Conservation (phyloP, 2,329 filamentous ascomycete genomes). For the Aspergillus vadensis region DNA sequence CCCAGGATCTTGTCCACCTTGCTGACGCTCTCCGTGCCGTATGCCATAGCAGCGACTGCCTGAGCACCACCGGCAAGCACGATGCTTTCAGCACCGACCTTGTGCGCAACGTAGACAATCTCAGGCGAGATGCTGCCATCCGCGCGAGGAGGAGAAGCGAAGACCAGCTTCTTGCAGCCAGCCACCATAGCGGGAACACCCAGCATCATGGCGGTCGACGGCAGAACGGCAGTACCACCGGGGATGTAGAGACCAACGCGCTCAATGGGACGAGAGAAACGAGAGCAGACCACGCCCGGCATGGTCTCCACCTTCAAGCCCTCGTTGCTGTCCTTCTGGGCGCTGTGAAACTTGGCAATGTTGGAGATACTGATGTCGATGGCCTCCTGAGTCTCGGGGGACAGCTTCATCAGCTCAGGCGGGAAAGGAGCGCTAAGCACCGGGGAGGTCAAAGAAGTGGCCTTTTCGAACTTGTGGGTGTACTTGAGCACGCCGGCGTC, state of each 20-base stretch:
- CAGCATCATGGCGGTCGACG: conserved; percentile 95
- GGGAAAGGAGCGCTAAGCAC: conserved; percentile 90
- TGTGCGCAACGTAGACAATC: conserved; percentile 96
- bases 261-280: conserved; percentile 90
- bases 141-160: conserved; percentile 85
- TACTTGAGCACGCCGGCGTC: conserved; percentile 88
- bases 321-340: conserved; percentile 77
- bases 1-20: conserved; percentile 99
- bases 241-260: conserved; percentile 95
- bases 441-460: conserved; percentile 83
- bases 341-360: conserved; percentile 89
- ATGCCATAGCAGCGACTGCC: conserved; percentile 93
- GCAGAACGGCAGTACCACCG: conserved; percentile 93
- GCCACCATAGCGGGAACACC: conserved; percentile 97
- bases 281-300: conserved; percentile 93
- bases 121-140: conserved; percentile 93
- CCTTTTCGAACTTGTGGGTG: conserved; percentile 98
- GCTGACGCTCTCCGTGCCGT: conserved; percentile 88
- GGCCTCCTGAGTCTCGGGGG: conserved; percentile 81
- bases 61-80: conserved; percentile 94
- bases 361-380: conserved; percentile 94
- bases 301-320: conserved; percentile 90
- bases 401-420: conserved; percentile 78
- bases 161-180: conserved; percentile 90
- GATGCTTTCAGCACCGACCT: conserved; percentile 92